phyloP scores from a whole-genome alignment of 148 eudicot species.

The Fagopyrum esculentum region DNA sequence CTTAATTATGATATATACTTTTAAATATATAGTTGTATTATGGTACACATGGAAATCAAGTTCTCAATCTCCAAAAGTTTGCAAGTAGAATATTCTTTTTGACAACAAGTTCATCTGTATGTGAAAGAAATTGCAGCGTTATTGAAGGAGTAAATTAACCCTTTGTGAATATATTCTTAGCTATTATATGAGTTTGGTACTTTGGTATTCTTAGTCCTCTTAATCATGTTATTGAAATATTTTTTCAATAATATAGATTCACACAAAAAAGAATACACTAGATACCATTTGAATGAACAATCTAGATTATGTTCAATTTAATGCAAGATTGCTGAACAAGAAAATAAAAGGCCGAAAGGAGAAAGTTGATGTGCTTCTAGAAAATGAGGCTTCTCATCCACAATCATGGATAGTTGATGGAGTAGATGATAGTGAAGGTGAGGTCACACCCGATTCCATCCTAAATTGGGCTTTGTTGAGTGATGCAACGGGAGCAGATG shows the following conservation, averaged over 20 bases:
- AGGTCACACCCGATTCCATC: neutral
- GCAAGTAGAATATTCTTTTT: neutral
- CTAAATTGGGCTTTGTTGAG: too few relatives aligned
- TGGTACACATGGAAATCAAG: neutral
- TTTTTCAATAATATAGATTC: neutral
- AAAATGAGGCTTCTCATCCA: too few relatives aligned
- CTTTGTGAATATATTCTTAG: neutral
- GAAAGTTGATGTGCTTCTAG: neutral
- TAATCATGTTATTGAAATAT: neutral
- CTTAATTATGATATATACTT: too few relatives aligned
- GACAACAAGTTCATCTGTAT: neutral
- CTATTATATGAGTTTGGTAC: neutral
- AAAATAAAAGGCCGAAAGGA: neutral
- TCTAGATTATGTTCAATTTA: neutral
- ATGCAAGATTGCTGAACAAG: neutral
- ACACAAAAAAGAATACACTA: neutral
- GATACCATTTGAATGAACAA: neutral
- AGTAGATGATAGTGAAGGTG: neutral
- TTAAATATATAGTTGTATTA: too few relatives aligned
- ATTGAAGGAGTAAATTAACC: neutral
- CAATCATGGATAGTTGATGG: too few relatives aligned
- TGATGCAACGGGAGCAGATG: neutral
- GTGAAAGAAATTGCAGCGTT: neutral
- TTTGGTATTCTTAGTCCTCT: neutral
- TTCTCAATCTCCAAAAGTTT: neutral